Base-by-base conservation (phyloP, 164 flowering plant genomes). In the Liquidambar formosana region DNA sequence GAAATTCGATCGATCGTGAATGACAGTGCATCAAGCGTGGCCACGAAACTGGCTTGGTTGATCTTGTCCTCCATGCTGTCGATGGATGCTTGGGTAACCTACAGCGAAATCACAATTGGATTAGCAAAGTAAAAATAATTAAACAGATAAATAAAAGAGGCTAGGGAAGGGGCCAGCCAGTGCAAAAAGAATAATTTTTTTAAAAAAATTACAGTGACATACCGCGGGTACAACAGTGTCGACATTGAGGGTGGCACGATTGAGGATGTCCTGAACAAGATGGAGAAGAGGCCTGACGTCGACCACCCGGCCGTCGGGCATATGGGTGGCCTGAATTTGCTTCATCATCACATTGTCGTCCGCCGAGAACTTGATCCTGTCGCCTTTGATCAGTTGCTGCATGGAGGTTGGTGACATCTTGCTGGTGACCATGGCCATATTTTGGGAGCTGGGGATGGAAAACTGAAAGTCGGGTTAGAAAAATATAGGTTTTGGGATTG, bases 281-380 rank as follows among this genome's bases (percentile, higher is more conserved):
- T 15, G 28, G 57, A 73, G 56, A 52, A 79, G 79, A 1, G 75
- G 75, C 19, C 28, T 64, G 44, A 71, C 64, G 21, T 76, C 73
- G 16, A 76, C 22, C 8, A 67, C 77, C 8, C 71, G 70, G 46
- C 67, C 77, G 56, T 76, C 77, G 12, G 80, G 77, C n/a, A 33
- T 18, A 44, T 79, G 82, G 10, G 75, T 73, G 2, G 63, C 66
- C n/a, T 19, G 44, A 13, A 79, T 68, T 21, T 73, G 73, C 69
- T 71, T 79, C 73, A 76, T 26, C 73, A 73, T 67, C 51, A 64
- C 47, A 57, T 60, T 73, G 62, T 79, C 82, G 47, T 79, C 82
- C 2, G 41, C 41, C 41, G 41, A 2, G 41, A 33, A 33, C 74
- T 58, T 54, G 66, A 65, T 45, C 1, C 71, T 49, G 47, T 33